phyloP scores from a whole-genome alignment of 2,329 filamentous ascomycete genomes.

The Rutstroemia sydowiana region DNA sequence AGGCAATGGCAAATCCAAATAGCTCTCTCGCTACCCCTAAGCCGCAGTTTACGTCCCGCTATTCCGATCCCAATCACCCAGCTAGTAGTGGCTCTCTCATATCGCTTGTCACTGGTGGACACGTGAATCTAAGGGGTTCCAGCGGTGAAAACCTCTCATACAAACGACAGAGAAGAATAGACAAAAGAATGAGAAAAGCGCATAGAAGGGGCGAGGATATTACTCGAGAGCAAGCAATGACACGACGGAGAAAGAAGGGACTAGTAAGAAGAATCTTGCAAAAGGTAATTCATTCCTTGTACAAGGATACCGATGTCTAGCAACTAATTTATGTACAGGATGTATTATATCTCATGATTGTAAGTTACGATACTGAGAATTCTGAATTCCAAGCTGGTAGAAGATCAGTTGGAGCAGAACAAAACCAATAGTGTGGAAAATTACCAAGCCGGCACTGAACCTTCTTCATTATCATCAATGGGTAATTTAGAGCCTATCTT shows the following conservation, averaged over 20 bases:
- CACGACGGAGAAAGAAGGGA: conserved; percentile 12
- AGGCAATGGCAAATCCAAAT: conserved; percentile 32
- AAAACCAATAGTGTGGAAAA: background rate
- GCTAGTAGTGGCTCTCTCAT: conserved; percentile 42
- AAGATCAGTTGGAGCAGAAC: background rate
- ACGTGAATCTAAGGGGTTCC: conserved; percentile 24
- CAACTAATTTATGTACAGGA: conserved; percentile 28
- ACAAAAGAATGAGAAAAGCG: conserved; percentile 4
- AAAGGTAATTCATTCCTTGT: conserved; percentile 19
- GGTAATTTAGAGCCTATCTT: no score
- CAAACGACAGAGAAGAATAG: background rate
- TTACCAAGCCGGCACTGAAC: no score
- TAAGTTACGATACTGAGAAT: conserved; percentile 26
- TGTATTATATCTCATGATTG: conserved; percentile 44
- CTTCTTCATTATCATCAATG: no score
- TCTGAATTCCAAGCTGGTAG: background rate
- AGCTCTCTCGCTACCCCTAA: conserved; percentile 31
- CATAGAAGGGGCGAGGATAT: conserved; percentile 11
- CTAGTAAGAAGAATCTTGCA: conserved; percentile 27
- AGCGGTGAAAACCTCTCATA: background rate
- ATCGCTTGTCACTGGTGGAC: conserved; percentile 40
- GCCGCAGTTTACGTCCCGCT: conserved; percentile 38
- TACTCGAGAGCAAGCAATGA: conserved; percentile 10
- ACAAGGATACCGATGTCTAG: background rate
- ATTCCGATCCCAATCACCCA: conserved; percentile 44